Base-by-base conservation (phyloP, 2,329 filamentous ascomycete genomes). In the Didymella lethalis region DNA sequence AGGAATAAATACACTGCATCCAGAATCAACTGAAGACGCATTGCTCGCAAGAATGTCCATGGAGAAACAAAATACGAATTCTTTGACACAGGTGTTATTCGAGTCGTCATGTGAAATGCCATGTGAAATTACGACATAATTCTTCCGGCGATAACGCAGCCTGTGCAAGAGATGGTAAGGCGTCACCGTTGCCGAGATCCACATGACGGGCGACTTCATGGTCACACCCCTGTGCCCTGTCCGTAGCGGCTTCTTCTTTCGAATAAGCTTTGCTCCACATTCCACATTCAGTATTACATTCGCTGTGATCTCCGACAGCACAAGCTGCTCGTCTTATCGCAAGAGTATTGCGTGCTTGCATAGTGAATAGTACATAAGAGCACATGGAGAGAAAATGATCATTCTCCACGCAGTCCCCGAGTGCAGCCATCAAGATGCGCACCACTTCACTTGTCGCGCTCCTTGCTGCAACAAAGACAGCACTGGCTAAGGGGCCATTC, bases 401-500 rank as follows among this genome's bases (percentile, higher is more conserved):
- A 44, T 44, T 7, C 3, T 23, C 14, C 14, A 25, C 18, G 29
- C 43, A 34, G 3, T 12, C 12, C 4, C 40, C 18, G 20, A 31
- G 38, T 26, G 18, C 40, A 20, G 5, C 14, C 3, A 20, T 1
- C 11, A 20, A 49, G 12, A 62, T 62, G 60, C 51, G 48, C 31
- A 34, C 14, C 3, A 26, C 26, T 16, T 48, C 53, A 16, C 7
- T 62, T 6, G 4, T 59, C 23, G 48, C 46, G 40, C 25, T 31
- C 7, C 45, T 59, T 10, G 45, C 50, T 28, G 44, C 46, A 20
- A 54, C 43, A 4, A 38, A 40, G 26, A 40, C 25, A 31, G 34
- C 36, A 7, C 20, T 38, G 3, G 61, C 61, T 2, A 51, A 55
- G 26, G 64, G 64, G 4, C 67, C 67, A 5, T 72, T 72, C 29